Conservation (phyloP, 2,329 filamentous ascomycete species). For the Fusarium odoratissimum region DNA sequence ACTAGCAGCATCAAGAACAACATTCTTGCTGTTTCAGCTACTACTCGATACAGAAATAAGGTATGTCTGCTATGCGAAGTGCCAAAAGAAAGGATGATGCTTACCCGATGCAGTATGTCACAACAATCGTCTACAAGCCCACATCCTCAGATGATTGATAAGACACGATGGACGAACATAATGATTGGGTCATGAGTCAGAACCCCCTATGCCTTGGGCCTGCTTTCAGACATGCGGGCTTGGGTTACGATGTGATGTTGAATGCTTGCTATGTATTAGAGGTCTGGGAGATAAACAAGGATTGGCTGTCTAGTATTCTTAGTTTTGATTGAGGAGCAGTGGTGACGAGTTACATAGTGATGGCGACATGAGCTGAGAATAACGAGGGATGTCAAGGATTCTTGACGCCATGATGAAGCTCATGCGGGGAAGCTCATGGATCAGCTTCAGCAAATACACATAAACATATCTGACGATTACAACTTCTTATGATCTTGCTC, state of each 20-base stretch:
- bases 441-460: slow-evolving; percentile 8
- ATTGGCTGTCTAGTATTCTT: not conserved
- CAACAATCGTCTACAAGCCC: slow-evolving; percentile 97
- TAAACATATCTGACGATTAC: not conserved
- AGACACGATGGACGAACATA: slow-evolving; percentile 9
- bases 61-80: slow-evolving; percentile 56
- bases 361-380: not conserved
- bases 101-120: slow-evolving; percentile 78
- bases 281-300: not conserved
- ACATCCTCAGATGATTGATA: slow-evolving; percentile 68
- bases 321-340: not conserved
- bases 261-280: slow-evolving; percentile 10
- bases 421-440: not conserved
- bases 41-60: slow-evolving; percentile 97
- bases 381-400: not conserved
- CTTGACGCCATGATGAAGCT: not conserved
- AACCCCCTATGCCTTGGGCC: not conserved
- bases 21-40: slow-evolving; percentile 93
- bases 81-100: not conserved
- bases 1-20: slow-evolving; percentile 99
- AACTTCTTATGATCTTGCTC: not conserved
- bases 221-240: slow-evolving; percentile 1
- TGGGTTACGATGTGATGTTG: slow-evolving; percentile 26
- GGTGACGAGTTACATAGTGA: not conserved
- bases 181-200: not conserved